These are phyloP conservation scores for Collybia sp. DNA, from an alignment of 768 basidiomycete genomes.

Conservation along the genomic window DNA sequence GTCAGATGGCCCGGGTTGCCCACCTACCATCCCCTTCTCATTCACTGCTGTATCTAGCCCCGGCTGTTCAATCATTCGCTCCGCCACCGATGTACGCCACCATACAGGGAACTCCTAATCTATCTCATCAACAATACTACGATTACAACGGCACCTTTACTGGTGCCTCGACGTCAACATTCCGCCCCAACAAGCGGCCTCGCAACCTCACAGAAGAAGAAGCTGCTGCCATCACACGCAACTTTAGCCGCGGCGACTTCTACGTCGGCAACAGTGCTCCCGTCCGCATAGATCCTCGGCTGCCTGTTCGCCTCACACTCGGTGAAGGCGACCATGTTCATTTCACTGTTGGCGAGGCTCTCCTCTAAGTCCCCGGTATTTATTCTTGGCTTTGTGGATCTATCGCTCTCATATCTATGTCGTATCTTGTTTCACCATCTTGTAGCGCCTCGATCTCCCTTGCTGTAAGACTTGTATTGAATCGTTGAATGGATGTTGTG, in stretches of 20 bases:
- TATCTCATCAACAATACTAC: conserved; percentile 68
- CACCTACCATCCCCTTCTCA: conserved; percentile 9
- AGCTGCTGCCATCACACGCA: conserved; percentile 77
- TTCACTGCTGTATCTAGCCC: conserved; percentile 16
- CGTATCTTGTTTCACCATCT: neutral
- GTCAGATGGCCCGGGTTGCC: conserved; percentile 10
- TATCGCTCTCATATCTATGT: neutral
- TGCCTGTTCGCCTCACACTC: conserved; percentile 74
- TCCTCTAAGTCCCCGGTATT: conserved; percentile 20
- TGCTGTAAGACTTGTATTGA: no score
- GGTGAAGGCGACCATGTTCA: conserved; percentile 84
- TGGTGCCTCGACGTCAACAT: conserved; percentile 68
- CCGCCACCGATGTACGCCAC: conserved; percentile 49
- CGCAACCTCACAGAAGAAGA: conserved; percentile 81
- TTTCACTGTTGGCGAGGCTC: conserved; percentile 42
- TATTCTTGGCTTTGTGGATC: neutral
- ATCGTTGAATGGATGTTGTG: no score
- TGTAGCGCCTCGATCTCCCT: neutral
- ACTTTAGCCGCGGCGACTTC: conserved; percentile 78
- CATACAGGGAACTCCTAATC: conserved; percentile 38
- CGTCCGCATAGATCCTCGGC: conserved; percentile 76
- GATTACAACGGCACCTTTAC: conserved; percentile 71
- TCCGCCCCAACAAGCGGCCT: conserved; percentile 77
- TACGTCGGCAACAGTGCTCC: conserved; percentile 79
- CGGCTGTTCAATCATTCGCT: conserved; percentile 33